Evolutionary conservation across 1,284 basidiomycete genomes (phyloP).

Genomic region (Rhodotorula sp.): DNA sequence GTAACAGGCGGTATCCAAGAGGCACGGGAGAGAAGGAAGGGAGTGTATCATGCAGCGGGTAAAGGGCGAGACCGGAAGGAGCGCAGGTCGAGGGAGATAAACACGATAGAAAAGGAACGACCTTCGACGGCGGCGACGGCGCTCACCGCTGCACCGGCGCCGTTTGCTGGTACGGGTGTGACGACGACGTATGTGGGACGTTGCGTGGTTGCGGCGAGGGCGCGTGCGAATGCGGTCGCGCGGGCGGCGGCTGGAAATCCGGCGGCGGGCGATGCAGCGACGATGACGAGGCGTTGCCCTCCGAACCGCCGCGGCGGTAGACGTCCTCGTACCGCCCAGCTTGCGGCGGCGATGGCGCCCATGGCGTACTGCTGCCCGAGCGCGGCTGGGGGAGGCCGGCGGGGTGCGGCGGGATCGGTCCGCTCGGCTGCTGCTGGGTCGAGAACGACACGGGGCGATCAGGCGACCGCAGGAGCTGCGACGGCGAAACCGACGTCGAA

Average conservation of each 20-base stretch:
- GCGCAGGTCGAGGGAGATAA: neutral
- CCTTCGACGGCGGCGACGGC: neutral
- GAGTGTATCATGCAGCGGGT: too few relatives aligned
- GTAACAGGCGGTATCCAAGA: neutral
- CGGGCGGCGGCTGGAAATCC: neutral
- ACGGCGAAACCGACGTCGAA: conserved; percentile 25
- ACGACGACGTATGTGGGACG: neutral
- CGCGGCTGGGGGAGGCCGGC: neutral
- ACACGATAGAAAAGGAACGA: neutral
- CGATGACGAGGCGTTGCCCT: conserved; percentile 3
- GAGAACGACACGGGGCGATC: conserved; percentile 13
- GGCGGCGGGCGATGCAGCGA: neutral
- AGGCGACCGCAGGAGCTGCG: conserved; percentile 7
- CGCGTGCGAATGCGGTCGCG: neutral
- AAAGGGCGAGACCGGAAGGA: neutral
- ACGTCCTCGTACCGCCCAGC: neutral
- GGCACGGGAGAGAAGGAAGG: too few relatives aligned
- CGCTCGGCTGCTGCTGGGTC: conserved; percentile 4
- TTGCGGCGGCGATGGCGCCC: conserved; percentile 3
- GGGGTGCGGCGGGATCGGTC: neutral
- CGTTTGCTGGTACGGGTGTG: neutral
- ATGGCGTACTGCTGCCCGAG: neutral
- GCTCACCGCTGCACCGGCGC: neutral
- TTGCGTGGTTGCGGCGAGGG: neutral
- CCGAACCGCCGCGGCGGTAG: conserved; percentile 6